Evolutionary conservation across 2,329 filamentous ascomycete species (phyloP).

Genomic region (Colletotrichum lupini): DNA sequence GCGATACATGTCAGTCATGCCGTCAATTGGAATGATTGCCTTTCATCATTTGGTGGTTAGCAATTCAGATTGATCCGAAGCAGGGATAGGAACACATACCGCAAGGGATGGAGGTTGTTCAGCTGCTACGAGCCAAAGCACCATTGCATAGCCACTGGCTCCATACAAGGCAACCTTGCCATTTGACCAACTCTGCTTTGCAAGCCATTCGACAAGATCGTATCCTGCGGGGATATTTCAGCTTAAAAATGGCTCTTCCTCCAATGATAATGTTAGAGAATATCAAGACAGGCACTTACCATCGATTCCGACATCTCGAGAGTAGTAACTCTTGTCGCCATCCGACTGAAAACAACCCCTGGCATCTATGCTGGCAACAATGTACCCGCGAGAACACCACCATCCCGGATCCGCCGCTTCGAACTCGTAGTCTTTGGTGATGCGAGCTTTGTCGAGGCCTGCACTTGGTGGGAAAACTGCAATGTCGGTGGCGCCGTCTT

Average conservation of each 20-base stretch:
- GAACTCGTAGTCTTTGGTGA: background rate
- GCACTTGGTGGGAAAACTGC: background rate
- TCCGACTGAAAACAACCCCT: background rate
- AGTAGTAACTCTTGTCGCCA: background rate
- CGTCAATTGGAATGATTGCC: background rate
- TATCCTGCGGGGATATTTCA: background rate
- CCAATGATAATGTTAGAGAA: no score
- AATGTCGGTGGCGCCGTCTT: background rate
- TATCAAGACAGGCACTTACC: background rate
- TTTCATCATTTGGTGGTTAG: background rate
- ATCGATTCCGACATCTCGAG: background rate
- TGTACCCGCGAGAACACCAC: background rate
- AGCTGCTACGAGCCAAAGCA: background rate
- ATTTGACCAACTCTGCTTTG: background rate
- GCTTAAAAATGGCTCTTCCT: background rate
- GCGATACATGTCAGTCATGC: conserved; percentile 1
- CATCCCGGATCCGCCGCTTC: background rate
- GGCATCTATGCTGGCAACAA: background rate
- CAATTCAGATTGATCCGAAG: background rate
- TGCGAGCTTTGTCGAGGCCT: background rate
- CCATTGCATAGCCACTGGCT: background rate
- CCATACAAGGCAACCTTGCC: background rate
- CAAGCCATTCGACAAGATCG: background rate
- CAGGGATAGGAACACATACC: background rate
- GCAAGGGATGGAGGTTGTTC: background rate